These are phyloP conservation scores for Backusella sp. DNA, from an alignment of 192 early-diverging fungal genomes.

Conservation along the genomic window DNA sequence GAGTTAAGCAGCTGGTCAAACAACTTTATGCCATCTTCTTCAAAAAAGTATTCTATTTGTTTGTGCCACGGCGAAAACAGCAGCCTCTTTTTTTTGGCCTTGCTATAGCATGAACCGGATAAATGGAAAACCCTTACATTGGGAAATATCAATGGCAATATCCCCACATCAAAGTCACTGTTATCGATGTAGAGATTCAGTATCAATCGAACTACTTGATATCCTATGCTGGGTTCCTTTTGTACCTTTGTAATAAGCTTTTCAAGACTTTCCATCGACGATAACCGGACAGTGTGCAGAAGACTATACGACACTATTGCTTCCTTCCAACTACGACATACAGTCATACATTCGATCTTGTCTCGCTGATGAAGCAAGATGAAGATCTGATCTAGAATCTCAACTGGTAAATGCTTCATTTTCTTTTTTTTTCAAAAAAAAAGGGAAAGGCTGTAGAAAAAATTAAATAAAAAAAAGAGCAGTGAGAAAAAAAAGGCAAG, in stretches of 20 bases:
- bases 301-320: background rate
- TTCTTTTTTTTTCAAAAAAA: too few species aligned
- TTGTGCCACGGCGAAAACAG: background rate
- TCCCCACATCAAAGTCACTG: background rate
- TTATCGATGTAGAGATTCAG: background rate
- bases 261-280: background rate
- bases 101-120: background rate
- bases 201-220: background rate
- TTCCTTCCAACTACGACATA: background rate
- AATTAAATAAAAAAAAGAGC: too few species aligned
- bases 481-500: too few species aligned
- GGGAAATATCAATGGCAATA: background rate
- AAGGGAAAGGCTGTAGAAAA: too few species aligned
- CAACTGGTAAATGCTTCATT: background rate
- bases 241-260: background rate
- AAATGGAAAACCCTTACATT: background rate
- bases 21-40: background rate
- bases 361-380: background rate
- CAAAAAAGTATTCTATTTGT: background rate
- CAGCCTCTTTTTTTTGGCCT: background rate
- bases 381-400: constrained; percentile 2
- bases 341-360: background rate
- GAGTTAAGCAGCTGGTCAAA: background rate
- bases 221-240: background rate
- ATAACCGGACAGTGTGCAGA: background rate